Evolutionary conservation across 2,329 filamentous ascomycete genomes (phyloP), one percentile per base, ranked within the genome.

Genomic region (Colletotrichum orchidophilum): DNA sequence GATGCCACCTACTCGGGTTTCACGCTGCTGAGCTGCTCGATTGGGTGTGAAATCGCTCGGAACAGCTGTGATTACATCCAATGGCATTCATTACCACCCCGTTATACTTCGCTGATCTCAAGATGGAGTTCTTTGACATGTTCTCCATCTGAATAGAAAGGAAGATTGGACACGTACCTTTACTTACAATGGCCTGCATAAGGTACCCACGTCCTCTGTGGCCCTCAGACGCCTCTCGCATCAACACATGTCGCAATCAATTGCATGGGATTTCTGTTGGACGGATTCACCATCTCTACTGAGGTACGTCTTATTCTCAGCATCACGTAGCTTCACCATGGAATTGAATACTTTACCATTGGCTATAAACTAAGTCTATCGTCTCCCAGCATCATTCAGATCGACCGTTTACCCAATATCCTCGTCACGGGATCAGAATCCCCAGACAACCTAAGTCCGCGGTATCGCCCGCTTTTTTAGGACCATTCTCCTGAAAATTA

Each of bases 401-500:
- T 54, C 31, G 60, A 49, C 49, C 46, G 49, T 54, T 18, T 42
- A 63, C 24, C 31, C 33, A 29, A 54, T 29, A 21, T 46, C 62
- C 46, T 21, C n/a, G 27, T 54, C n/a, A 21, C 8, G 24, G 39
- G 18, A 24, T n/a, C 12, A n/a, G 21, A 26, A 8, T 21, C 33
- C 33, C 61, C 18, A 11, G 11, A 9, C 33, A 24, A 55, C 50
- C 35, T 46, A 12, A 18, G 27, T 27, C 27, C 12, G n/a, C 42
- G 29, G 18, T 15, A 35, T 60, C 39, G n/a, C 35, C 52, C 50
- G n/a, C 27, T 46, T 35, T 39, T 61, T n/a, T 59, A 69, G 29
- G 46, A 35, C 65, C 58, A 46, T 53, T 59, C 42, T 9, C 35
- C 62, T 26, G 13, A 50, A 35, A 24, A 71, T 69, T 71, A 69